phyloP scores from a whole-genome alignment of 306 rosid genomes.

The Corylus avellana region DNA sequence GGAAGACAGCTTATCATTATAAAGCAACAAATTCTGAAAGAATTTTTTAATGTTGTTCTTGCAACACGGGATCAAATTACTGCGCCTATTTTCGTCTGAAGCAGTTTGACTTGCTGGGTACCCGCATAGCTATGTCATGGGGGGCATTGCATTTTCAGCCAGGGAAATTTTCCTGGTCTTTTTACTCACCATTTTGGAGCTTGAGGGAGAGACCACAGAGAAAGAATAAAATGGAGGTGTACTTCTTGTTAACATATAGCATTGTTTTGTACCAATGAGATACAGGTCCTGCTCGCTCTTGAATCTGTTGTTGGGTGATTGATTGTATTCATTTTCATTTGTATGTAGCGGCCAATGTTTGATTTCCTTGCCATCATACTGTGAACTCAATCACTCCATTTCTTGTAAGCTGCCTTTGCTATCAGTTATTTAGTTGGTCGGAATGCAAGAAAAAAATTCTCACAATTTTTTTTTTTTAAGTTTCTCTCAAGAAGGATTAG shows the following conservation, averaged over 20 bases:
- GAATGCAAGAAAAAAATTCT: no score
- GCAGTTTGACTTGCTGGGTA: neutral
- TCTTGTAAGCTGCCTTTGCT: neutral
- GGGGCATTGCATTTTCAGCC: neutral
- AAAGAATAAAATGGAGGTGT: conserved; percentile 8
- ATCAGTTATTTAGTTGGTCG: no score
- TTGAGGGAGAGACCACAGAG: conserved; percentile 8
- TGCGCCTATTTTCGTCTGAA: neutral
- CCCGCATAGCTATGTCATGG: neutral
- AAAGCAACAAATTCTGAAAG: neutral
- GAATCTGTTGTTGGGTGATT: neutral
- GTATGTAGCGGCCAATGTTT: neutral
- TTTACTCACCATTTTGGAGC: conserved; percentile 23
- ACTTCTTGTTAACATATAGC: neutral
- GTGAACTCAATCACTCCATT: neutral
- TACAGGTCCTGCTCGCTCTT: neutral
- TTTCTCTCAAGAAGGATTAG: no score
- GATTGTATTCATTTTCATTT: neutral
- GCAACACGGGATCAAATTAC: neutral
- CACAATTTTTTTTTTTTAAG: no score
- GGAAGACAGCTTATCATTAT: neutral
- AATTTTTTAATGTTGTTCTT: conserved; percentile 3
- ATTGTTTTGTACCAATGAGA: conserved; percentile 10
- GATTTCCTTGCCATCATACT: neutral
- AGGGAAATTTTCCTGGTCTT: neutral